These are phyloP conservation scores for Rhazya stricta DNA, from an alignment of 257 asterid genomes.

Conservation along the genomic window DNA sequence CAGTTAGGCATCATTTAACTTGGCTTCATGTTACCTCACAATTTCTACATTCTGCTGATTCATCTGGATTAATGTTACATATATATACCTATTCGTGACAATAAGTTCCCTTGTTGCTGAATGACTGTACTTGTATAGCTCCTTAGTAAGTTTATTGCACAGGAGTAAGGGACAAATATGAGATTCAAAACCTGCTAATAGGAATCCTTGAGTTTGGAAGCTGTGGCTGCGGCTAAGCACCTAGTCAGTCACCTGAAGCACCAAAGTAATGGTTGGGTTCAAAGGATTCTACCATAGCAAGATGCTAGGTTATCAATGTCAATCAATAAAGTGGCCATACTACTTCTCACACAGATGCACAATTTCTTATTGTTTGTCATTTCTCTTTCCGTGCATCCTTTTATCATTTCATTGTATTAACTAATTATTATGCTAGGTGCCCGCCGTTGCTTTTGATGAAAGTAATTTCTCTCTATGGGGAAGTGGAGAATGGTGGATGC, in stretches of 20 bases:
- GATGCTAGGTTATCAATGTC: neutral
- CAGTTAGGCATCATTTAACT: neutral
- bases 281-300: neutral
- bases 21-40: neutral
- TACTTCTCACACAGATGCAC: neutral
- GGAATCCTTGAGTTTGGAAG: neutral
- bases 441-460: conserved; percentile 54
- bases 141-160: neutral
- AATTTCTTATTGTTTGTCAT: neutral
- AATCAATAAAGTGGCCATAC: neutral
- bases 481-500: conserved; percentile 99
- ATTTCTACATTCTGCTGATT: neutral
- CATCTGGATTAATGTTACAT: neutral
- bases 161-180: neutral
- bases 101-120: neutral
- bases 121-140: neutral
- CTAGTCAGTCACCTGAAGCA: neutral
- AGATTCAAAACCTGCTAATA: neutral
- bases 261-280: neutral
- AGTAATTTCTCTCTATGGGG: conserved; percentile 79
- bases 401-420: conserved; percentile 5
- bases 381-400: neutral
- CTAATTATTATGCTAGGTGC: conserved; percentile 41
- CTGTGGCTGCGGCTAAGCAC: neutral
- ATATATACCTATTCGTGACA: neutral